Evolutionary conservation across 176 grass and related monocot genomes (phyloP), one percentile per base, ranked within the genome.

Genomic region (Rhynchospora tenuis): DNA sequence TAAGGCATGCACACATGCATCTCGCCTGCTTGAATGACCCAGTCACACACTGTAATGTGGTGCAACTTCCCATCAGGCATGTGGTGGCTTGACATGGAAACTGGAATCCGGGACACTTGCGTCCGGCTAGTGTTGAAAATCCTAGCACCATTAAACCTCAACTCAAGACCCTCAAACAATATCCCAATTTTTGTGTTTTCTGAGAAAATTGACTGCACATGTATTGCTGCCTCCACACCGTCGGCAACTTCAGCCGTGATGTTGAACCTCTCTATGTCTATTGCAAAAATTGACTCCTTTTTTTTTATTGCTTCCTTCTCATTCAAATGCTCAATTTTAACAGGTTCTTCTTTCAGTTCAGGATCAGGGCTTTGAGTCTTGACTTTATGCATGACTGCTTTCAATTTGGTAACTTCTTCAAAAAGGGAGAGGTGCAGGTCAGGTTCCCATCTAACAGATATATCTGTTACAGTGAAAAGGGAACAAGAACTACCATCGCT

Each of bases 121-220:
- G 92, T 90, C 29, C 92, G 81, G 81, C 89, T 93, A 85, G 87
- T 93, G 87, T 87, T 91, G 44, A 98, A 91, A 59, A 98, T 68
- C 73, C 79, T 83, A 3, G 90, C 89, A 85, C 70, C 90, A 85
- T 90, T 94, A 86, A 94, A 93, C 59, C 68, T 86, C 84, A 94
- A 54, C 73, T 72, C 80, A 29, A 98, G 24, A 74, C 87, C 95
- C 86, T 98, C 95, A 84, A 94, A 74, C 83, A 98, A 87, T 65
- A 98, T 87, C 89, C 95, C 92, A 73, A 98, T 94, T 87, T 92
- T 98, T 71, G 90, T 92, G 90, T 98, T 98, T 85, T 98, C 95
- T 47, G 95, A 98, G 74, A 98, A 98, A 89, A 98, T 98, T 45
- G 89, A 94, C 17, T 94, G 89, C 50, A 98, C 92, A 70, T 87